Base-by-base conservation (phyloP, 192 early-diverging fungal genomes). In the Podila epigama region DNA sequence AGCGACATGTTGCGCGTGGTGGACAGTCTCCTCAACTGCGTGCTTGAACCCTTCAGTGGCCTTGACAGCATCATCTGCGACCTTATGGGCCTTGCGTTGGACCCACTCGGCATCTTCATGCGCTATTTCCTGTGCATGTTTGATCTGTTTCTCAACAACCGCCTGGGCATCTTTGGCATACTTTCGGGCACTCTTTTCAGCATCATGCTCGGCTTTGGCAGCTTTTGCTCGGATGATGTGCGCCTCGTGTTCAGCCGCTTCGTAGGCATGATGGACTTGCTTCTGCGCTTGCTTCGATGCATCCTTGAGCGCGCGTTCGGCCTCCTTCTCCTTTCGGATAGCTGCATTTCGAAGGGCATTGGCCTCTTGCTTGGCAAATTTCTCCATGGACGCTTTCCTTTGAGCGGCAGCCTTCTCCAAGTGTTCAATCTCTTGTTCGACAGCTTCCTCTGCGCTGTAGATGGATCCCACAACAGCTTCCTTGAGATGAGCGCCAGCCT, bases 171-270 rank as follows among this genome's bases (percentile, higher is more conserved):
- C 41, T 22, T 62, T 36, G 13, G 25, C 63, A 18, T 61, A 22
- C 4, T 67, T 7, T 11, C 41, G 48, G 2, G 39, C 62, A 27
- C 5, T 32, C 13, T 71, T 22, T 4, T 56, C 25, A 18, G 56
- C 61, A 16, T 42, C 44, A 5, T 71, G 44, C 5, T 25, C 39
- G 13, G 34, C 35, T 7, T 52, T 51, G 48, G 48, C 16, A 20
- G 56, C 63, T 51, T 65, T 66, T 29, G 37, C 71, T 52, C 57
- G 66, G 53, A 75, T 55, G 20, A 25, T 32, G 16, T 63, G 41
- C 3, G 63, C 70, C 28, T 61, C 56, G 10, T 48, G 50, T 20
- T 37, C 58, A 5, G 70, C 63, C 31, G 62, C 32, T 8, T 73
- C 33, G 31, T 53, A 68, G 0, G 54, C 20, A n/a, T n/a, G n/a